Base-by-base conservation (phyloP, 1,284 basidiomycete genomes). In the Cutaneotrichosporon cutaneum region DNA sequence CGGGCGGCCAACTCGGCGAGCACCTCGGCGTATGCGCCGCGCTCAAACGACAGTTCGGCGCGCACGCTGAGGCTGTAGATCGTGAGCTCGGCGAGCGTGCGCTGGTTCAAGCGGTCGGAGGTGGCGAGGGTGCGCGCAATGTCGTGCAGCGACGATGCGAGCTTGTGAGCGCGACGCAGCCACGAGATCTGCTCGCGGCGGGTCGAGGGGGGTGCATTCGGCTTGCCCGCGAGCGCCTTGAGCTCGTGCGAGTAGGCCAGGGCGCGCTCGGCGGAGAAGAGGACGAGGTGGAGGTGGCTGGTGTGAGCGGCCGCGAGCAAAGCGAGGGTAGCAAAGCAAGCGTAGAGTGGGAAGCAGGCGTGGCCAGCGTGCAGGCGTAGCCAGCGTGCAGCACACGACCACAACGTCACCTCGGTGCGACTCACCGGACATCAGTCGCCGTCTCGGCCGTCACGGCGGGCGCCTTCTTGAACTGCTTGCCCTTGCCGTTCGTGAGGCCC, bases 191-290 rank as follows among this genome's bases (percentile, higher is more conserved):
- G 77, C 22, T 78, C 76, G 53, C 64, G 66, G 59, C 66, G 67
- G 18, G 64, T 60, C 18, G 56, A 44, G 9, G 13, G 32, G 6
- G 70, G 72, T 11, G 63, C 48, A 32, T 68, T 63, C 5, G 68
- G 67, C 54, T 72, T 74, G 54, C 68, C 55, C 27, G 58, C 47
- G 10, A 68, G 59, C 4, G 84, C 77, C 58, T 84, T 82, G 45
- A 94, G 84, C 67, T 93, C 90, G 78, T 94, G 90, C 10, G 92
- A 88, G 77, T 91, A 87, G 0, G 91, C 87, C 86, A 92, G 93
- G n/a, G 92, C 90, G 54, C 94, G 86, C 78, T 97, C 94, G 7
- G 92, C 85, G 74, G 94, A 91, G 72, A 94, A 88, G 11, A 96
- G 83, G 45, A 94, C 81, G 2, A 96, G 83, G 69, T 94, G 88